phyloP scores from a whole-genome alignment of 768 basidiomycete genomes.

The Tephrocybe sp. region DNA sequence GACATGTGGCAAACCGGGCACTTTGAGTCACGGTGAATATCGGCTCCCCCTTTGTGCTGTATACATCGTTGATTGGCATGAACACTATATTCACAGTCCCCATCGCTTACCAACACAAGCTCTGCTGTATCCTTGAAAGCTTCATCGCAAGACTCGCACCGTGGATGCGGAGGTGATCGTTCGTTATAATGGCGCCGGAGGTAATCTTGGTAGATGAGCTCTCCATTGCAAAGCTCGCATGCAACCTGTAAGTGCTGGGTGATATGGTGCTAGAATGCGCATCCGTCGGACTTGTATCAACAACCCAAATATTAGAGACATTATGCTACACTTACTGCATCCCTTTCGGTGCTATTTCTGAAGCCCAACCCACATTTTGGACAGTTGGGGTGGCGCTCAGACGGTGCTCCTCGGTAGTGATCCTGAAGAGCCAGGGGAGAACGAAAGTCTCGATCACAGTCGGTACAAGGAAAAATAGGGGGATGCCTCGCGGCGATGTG shows the following conservation, averaged over 20 bases:
- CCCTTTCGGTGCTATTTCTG: background rate
- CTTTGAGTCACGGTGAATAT: too few species aligned
- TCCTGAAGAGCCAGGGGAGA: slow-evolving; percentile 3
- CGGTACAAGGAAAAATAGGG: background rate
- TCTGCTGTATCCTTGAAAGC: background rate
- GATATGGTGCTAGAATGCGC: background rate
- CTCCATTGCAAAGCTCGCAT: background rate
- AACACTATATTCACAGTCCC: too few species aligned
- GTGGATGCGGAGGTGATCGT: background rate
- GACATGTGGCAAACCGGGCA: too few species aligned
- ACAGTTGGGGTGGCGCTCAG: slow-evolving; percentile 12
- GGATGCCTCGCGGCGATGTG: slow-evolving; percentile 10
- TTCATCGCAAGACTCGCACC: background rate
- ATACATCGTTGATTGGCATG: too few species aligned
- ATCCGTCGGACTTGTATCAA: background rate
- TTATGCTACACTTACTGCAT: background rate
- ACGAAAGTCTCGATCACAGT: background rate
- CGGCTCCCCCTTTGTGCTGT: too few species aligned
- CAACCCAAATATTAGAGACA: background rate
- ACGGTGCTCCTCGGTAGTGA: slow-evolving; percentile 7
- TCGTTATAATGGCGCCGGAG: slow-evolving; percentile 3
- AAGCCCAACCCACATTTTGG: slow-evolving; percentile 8
- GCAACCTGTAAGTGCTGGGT: background rate
- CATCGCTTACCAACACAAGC: slow-evolving; percentile 4
- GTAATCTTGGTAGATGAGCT: background rate